Evolutionary conservation across 2,329 filamentous ascomycete species (phyloP), one percentile per base, ranked within the genome.

Genomic region (Whalleya microplaca): DNA sequence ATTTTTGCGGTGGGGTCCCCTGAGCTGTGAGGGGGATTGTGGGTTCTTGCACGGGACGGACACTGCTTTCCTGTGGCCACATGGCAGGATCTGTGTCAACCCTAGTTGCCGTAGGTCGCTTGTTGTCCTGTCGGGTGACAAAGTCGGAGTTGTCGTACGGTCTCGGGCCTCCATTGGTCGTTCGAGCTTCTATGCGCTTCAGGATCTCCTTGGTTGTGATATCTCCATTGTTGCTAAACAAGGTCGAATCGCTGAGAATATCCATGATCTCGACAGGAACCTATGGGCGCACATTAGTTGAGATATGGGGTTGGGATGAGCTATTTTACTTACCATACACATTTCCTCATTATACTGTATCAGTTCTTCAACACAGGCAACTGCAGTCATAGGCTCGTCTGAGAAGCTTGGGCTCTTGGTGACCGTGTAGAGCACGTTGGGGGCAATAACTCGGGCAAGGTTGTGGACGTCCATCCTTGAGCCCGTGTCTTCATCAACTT

Each of bases 401-500:
- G 96, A 94, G 62, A 92, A 84, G 43, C 84, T 85, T 6, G 83
- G 80, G 47, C 81, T 82, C 71, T 88, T 89, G 42, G 83, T 76
- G 64, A 80, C 80, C 63, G 88, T 90, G 66, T 90, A 93, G 12
- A 97, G 82, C 59, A 99, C 92, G 68, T 99, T 99, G 0, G 95
- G 95, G 4, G 94, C 93, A 73, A 99, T 97, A 61, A 99, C 95
- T 2, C 96, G 98, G 2, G 95, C 92, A 61, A 99, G 83, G 70
- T 99, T 99, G 78, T 96, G 92, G 51, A 96, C 90, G 72, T 99
- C 95, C 95, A 99, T 99, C 81, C 98, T 97, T 66, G 94, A 97
- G 21, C 95, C 95, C 20, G 90, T 90, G 72, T 99, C 95, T 69
- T 99, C 95, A 67, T 99, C 95, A 14, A 99, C 88, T 70, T 97